Percentiles rank a stretch among this genome's conserved stretches.
phyloP scores from a whole-genome alignment of 1,284 basidiomycete genomes.

The Flammula alnicola region DNA sequence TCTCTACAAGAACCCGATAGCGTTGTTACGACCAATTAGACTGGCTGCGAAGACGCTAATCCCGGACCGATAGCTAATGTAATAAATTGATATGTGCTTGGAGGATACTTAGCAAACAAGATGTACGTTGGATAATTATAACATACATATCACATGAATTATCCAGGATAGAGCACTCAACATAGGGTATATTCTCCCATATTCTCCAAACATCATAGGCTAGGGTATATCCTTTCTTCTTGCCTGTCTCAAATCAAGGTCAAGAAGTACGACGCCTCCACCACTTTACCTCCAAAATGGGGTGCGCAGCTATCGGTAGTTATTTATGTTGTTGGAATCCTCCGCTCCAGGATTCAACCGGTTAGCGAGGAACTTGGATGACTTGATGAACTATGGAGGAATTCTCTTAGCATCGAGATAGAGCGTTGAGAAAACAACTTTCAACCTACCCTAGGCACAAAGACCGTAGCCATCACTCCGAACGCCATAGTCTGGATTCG shows the following conservation, averaged over 20 bases:
- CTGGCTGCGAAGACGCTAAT: background rate
- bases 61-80: background rate
- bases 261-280: too few relatives aligned
- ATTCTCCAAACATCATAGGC: too few relatives aligned
- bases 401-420: background rate
- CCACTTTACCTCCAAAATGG: too few relatives aligned
- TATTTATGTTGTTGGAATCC: background rate
- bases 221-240: too few relatives aligned
- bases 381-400: slow-evolving; percentile 9
- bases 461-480: too few relatives aligned
- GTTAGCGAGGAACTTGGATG: slow-evolving; percentile 6
- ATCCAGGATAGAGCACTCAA: too few relatives aligned
- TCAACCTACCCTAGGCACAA: background rate
- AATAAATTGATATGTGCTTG: background rate
- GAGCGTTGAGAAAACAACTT: background rate
- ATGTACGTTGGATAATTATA: too few relatives aligned
- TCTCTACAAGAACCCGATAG: slow-evolving; percentile 48
- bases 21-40: slow-evolving; percentile 46
- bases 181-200: too few relatives aligned
- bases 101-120: background rate
- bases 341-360: background rate
- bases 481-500: slow-evolving; percentile 11
- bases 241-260: too few relatives aligned
- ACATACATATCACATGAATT: too few relatives aligned
- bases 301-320: background rate